phyloP scores from a whole-genome alignment of 1,284 basidiomycete genomes.

The Wallemia mellicola region DNA sequence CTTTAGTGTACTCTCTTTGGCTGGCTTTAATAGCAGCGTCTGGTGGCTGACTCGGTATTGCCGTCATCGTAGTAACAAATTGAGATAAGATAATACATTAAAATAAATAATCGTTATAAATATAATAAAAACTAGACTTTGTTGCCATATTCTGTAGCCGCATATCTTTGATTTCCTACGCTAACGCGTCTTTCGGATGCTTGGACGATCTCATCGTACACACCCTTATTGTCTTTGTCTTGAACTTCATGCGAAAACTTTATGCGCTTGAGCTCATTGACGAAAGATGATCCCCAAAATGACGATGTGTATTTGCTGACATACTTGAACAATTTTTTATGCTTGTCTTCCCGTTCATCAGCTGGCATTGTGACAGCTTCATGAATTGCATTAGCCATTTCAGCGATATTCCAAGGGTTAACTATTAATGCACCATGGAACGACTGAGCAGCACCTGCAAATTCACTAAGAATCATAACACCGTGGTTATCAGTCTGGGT shows the following conservation, averaged over 20 bases:
- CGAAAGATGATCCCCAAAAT: conserved; percentile 74
- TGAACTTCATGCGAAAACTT: not conserved
- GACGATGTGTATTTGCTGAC: conserved; percentile 76
- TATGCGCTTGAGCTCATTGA: not conserved
- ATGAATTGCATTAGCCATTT: conserved; percentile 83
- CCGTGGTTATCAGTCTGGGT: conserved; percentile 77
- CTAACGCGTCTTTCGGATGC: not conserved
- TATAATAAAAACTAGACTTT: no score
- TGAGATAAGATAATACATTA: not conserved
- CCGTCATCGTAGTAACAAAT: not conserved
- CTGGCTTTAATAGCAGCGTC: not conserved
- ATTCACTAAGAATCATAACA: conserved; percentile 91
- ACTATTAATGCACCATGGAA: conserved; percentile 77
- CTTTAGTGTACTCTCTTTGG: not conserved
- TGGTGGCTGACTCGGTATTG: not conserved
- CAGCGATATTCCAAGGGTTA: conserved; percentile 40
- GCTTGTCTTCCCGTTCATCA: conserved; percentile 56
- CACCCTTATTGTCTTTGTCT: not conserved
- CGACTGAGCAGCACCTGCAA: conserved; percentile 88
- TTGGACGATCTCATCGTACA: not conserved
- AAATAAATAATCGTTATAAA: not conserved
- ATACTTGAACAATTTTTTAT: conserved; percentile 81
- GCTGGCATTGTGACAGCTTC: conserved; percentile 69
- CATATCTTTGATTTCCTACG: no score
- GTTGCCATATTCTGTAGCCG: no score